phyloP scores from a whole-genome alignment of 306 rosid species.

The Lablab purpureus region DNA sequence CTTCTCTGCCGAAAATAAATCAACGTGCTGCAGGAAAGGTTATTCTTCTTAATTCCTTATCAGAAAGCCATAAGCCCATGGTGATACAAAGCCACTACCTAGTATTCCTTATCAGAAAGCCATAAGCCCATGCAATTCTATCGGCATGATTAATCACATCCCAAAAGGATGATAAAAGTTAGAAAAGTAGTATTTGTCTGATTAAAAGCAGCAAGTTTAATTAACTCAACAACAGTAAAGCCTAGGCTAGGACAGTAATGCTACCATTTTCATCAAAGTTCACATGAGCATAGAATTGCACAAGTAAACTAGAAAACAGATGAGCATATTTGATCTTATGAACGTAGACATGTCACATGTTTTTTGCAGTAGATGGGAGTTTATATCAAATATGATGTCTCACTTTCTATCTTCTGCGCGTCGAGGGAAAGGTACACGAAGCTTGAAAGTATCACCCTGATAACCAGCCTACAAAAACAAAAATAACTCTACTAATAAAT shows the following conservation, averaged over 20 bases:
- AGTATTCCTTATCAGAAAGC: constrained; percentile 1
- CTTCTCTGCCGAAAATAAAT: not conserved
- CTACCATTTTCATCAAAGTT: not conserved
- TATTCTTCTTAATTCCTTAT: not conserved
- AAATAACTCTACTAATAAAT: not conserved
- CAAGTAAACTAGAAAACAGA: constrained; percentile 31
- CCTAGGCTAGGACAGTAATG: not conserved
- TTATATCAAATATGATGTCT: constrained; percentile 52
- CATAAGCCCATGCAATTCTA: not conserved
- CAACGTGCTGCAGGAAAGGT: constrained; percentile 22
- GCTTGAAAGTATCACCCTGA: constrained; percentile 79
- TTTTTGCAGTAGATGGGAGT: constrained; percentile 14
- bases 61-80: constrained; percentile 2
- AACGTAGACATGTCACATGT: not conserved
- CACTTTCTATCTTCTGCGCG: constrained; percentile 90
- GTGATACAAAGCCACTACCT: constrained; percentile 22
- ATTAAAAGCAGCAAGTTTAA: constrained; percentile 10
- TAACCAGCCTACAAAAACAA: constrained; percentile 67
- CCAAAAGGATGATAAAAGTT: not conserved
- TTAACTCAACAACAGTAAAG: constrained; percentile 5
- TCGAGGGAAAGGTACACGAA: constrained; percentile 90
- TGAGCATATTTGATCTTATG: constrained; percentile 6
- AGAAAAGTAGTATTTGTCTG: constrained; percentile 14
- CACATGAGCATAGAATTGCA: constrained; percentile 1
- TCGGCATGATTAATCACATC: constrained; percentile 16